Conservation (phyloP, 768 basidiomycete species). For the Hypsizygus marmoreus region DNA sequence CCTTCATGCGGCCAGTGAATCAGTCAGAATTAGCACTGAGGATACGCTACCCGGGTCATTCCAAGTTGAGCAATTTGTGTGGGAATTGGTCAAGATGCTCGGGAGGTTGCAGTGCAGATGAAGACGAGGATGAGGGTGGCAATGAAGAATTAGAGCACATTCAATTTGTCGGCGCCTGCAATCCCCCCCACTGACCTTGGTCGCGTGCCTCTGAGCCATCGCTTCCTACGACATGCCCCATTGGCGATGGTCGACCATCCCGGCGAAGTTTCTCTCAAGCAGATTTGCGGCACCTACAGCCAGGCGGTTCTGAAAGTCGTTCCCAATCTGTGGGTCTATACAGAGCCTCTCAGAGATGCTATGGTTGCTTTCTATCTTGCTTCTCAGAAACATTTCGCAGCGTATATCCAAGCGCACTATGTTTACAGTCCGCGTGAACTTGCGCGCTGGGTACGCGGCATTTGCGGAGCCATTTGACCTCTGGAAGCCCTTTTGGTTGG, state of each 20-base stretch:
- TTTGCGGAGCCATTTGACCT: slow-evolving; percentile 95
- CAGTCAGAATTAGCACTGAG: slow-evolving; percentile 95
- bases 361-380: slow-evolving; percentile 97
- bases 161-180: slow-evolving; percentile 99
- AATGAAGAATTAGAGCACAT: slow-evolving; percentile 91
- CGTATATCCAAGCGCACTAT: slow-evolving; percentile 97
- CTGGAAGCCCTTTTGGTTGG: slow-evolving; percentile 92
- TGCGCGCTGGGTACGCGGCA: slow-evolving; percentile 95
- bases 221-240: slow-evolving; percentile 97
- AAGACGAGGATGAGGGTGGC: slow-evolving; percentile 73
- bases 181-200: slow-evolving; percentile 99
- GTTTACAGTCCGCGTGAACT: slow-evolving; percentile 99
- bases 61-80: slow-evolving; percentile 88
- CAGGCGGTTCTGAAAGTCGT: slow-evolving; percentile 94
- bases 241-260: slow-evolving; percentile 99
- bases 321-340: slow-evolving; percentile 88
- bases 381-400: slow-evolving; percentile 95
- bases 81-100: slow-evolving; percentile 89
- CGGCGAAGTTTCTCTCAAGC: slow-evolving; percentile 93
- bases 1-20: slow-evolving; percentile 91
- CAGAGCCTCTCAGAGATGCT: slow-evolving; percentile 93
- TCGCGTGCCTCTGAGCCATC: slow-evolving; percentile 95
- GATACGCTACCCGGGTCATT: slow-evolving; percentile 97
- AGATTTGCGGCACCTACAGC: slow-evolving; percentile 98
- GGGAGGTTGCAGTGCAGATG: slow-evolving; percentile 75